Conservation (phyloP, 345 rosid genomes). For the Erucastrum elatum region DNA sequence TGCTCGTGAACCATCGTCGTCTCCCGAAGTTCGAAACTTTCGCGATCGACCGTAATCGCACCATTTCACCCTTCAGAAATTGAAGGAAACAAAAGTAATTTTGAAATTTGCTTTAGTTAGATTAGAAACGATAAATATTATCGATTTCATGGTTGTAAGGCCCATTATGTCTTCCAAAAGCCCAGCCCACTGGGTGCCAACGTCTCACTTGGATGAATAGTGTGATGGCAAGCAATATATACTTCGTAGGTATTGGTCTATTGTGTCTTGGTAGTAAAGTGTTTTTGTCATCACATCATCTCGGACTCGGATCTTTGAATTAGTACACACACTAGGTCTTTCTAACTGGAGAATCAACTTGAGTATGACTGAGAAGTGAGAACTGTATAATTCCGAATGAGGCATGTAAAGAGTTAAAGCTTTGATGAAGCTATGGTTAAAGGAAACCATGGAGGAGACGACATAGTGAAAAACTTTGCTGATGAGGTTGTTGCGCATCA, state of each 20-base stretch:
- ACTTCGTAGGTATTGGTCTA: too few relatives aligned
- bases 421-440: conserved; percentile 54
- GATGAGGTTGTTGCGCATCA: conserved; percentile 59
- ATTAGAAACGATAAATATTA: background rate
- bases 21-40: background rate
- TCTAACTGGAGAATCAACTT: background rate
- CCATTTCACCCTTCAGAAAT: background rate
- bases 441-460: conserved; percentile 67
- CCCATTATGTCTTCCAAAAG: conserved; percentile 6
- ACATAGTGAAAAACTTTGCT: conserved; percentile 67
- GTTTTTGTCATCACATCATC: background rate
- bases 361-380: background rate
- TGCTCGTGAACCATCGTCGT: background rate
- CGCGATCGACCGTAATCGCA: background rate
- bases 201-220: background rate
- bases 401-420: conserved; percentile 49
- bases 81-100: background rate
- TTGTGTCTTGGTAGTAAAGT: too few relatives aligned
- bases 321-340: background rate
- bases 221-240: too few relatives aligned
- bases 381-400: conserved; percentile 39
- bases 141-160: background rate
- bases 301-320: background rate
- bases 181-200: conserved; percentile 24
- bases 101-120: background rate